Percentiles rank a stretch among this genome's conserved stretches.
These are phyloP conservation scores for Blastocystis sp. DNA, from an alignment of 352 stramenopile genomes.

Conservation along the genomic window DNA sequence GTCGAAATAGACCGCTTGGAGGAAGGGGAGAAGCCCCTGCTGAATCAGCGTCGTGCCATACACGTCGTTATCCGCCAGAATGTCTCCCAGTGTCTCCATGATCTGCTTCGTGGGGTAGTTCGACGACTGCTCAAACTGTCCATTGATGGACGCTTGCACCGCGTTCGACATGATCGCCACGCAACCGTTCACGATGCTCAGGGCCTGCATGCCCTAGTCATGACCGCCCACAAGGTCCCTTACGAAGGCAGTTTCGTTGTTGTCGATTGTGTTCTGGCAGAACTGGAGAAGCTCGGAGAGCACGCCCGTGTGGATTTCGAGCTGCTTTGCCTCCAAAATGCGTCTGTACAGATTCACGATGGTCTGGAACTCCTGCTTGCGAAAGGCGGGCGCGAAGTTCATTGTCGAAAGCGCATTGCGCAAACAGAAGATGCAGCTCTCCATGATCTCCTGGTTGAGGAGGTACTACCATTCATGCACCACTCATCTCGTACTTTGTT, in stretches of 20 bases:
- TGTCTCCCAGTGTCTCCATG: slow-evolving; percentile 48
- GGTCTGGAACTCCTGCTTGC: neutral
- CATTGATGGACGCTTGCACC: slow-evolving; percentile 5
- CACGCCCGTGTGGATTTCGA: slow-evolving; percentile 59
- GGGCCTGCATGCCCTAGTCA: neutral
- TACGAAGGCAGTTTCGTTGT: slow-evolving; percentile 1
- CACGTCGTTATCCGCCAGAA: slow-evolving; percentile 43
- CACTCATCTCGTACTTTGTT: slow-evolving; percentile 3
- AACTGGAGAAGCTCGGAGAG: slow-evolving; percentile 45
- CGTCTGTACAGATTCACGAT: neutral
- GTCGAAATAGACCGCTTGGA: slow-evolving; percentile 31
- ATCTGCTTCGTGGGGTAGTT: slow-evolving; percentile 62
- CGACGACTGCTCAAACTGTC: neutral
- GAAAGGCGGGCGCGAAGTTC: neutral
- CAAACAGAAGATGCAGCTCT: slow-evolving; percentile 62
- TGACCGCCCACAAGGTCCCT: too few relatives aligned
- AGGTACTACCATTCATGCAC: neutral
- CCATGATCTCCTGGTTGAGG: slow-evolving; percentile 69
- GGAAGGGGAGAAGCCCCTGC: slow-evolving; percentile 1
- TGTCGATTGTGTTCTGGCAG: slow-evolving; percentile 13
- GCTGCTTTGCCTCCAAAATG: neutral
- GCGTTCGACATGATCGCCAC: neutral
- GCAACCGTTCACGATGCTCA: neutral
- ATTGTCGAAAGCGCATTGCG: slow-evolving; percentile 13
- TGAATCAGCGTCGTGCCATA: neutral